A percentile compares a stretch with the other conserved stretches of the same genome.
These are phyloP conservation scores for Corylus americana DNA, from an alignment of 306 rosid species.

Conservation along the genomic window DNA sequence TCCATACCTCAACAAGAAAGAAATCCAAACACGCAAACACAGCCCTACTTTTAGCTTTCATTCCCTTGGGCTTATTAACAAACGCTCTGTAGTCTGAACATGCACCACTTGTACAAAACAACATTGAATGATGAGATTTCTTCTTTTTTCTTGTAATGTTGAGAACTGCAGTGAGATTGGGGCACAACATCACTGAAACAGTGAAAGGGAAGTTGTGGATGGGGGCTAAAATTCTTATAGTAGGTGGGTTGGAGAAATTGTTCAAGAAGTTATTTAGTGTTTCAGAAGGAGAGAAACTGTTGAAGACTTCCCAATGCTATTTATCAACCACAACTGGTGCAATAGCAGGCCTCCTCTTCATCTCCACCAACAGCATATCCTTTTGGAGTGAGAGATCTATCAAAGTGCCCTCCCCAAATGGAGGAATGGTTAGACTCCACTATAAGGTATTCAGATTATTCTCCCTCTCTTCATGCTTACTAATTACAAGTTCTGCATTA, in stretches of 20 bases:
- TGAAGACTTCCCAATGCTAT: conserved; percentile 67
- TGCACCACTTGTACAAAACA: neutral
- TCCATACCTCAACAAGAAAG: too few relatives aligned
- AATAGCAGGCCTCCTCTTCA: conserved; percentile 78
- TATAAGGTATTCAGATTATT: conserved; percentile 47
- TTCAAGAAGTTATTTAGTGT: conserved; percentile 54
- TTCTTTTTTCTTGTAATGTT: neutral
- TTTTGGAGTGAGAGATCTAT: conserved; percentile 76
- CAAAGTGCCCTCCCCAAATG: conserved; percentile 49
- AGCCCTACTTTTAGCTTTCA: too few relatives aligned
- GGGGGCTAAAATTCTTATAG: conserved; percentile 67
- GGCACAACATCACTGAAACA: conserved; percentile 59
- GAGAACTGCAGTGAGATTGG: conserved; percentile 54
- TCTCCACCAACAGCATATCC: conserved; percentile 67
- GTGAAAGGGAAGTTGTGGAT: conserved; percentile 69
- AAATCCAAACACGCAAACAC: too few relatives aligned
- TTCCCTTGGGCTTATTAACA: neutral
- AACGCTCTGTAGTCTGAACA: neutral
- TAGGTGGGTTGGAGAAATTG: conserved; percentile 65
- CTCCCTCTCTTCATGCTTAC: neutral
- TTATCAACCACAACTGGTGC: conserved; percentile 84
- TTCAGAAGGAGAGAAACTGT: conserved; percentile 59
- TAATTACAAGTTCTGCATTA: neutral
- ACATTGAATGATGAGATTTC: conserved; percentile 2
- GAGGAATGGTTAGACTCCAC: conserved; percentile 46